These are phyloP conservation scores for Penicillium olsonii DNA, from an alignment of 2,329 filamentous ascomycete genomes.

Conservation along the genomic window DNA sequence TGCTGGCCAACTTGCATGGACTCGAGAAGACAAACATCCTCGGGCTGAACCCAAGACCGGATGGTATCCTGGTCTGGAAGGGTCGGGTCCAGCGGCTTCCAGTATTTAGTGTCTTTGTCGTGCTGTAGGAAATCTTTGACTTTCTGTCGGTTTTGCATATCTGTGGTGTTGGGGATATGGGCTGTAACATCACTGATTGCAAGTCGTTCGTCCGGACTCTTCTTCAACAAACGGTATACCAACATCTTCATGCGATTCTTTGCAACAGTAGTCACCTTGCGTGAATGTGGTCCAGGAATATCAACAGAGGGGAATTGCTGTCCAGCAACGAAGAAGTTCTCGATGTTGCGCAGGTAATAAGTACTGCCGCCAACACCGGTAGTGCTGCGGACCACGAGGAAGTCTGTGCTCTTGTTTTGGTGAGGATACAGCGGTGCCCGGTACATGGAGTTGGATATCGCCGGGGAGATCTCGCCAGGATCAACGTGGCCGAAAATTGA, in stretches of 20 bases:
- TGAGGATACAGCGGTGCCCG: conserved; percentile 93
- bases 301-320: conserved; percentile 91
- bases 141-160: conserved; percentile 94
- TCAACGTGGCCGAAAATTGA: conserved; percentile 92
- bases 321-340: conserved; percentile 86
- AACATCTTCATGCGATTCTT: conserved; percentile 98
- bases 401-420: conserved; percentile 74
- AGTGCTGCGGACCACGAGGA: conserved; percentile 78
- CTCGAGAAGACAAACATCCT: conserved; percentile 91
- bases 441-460: conserved; percentile 94
- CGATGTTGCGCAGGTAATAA: conserved; percentile 85
- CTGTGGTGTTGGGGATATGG: conserved; percentile 89
- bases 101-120: conserved; percentile 82
- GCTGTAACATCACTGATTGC: conserved; percentile 83
- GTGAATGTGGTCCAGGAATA: conserved; percentile 87
- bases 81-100: conserved; percentile 76
- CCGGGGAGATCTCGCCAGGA: conserved; percentile 84
- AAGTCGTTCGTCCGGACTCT: conserved; percentile 68
- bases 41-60: conserved; percentile 86
- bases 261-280: conserved; percentile 93
- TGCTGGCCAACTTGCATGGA: conserved; percentile 96
- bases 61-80: conserved; percentile 75
- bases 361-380: conserved; percentile 75
- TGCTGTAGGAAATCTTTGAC: conserved; percentile 95
- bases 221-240: conserved; percentile 82